Percentiles rank a stretch among this genome's conserved stretches.
Conservation (phyloP, 805 yeast genomes). For the Candida railenensis region DNA sequence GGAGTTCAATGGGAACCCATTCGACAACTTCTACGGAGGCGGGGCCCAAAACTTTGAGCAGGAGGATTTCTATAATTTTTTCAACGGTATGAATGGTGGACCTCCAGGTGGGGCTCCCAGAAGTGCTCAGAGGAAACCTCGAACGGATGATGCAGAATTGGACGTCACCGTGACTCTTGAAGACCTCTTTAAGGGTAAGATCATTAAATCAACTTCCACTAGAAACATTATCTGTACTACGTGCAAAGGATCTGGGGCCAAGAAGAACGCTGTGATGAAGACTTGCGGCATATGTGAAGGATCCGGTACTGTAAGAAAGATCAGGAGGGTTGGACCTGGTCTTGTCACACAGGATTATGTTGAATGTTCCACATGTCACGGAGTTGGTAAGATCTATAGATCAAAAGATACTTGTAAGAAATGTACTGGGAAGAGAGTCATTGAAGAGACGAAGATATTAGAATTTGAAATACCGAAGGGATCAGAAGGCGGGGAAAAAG, state of each 20-base stretch:
- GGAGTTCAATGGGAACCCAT: slow-evolving; percentile 32
- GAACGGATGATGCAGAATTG: slow-evolving; percentile 69
- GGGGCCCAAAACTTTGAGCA: slow-evolving; percentile 51
- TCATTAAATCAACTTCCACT: slow-evolving; percentile 67
- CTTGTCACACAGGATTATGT: slow-evolving; percentile 61
- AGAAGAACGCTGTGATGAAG: slow-evolving; percentile 51
- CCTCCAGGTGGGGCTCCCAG: slow-evolving; percentile 13
- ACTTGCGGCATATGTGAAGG: slow-evolving; percentile 74
- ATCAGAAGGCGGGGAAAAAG: slow-evolving; percentile 55
- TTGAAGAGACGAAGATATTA: slow-evolving; percentile 65
- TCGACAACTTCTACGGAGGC: slow-evolving; percentile 37
- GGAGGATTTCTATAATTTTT: slow-evolving; percentile 79
- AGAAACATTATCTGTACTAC: slow-evolving; percentile 69
- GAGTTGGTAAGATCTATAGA: slow-evolving; percentile 59
- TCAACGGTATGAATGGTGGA: slow-evolving; percentile 40
- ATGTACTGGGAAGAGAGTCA: slow-evolving; percentile 65
- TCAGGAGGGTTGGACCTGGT: slow-evolving; percentile 72
- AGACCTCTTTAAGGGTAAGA: slow-evolving; percentile 79
- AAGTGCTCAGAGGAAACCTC: slow-evolving; percentile 20
- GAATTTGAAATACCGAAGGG: slow-evolving; percentile 81
- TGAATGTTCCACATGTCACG: slow-evolving; percentile 68
- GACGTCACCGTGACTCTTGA: slow-evolving; percentile 64
- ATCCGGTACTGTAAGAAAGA: slow-evolving; percentile 57
- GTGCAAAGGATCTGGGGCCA: slow-evolving; percentile 80
- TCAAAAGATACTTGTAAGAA: slow-evolving; percentile 73